Base-by-base conservation (phyloP, 2,329 filamentous ascomycete genomes). In the Fusarium clavum region DNA sequence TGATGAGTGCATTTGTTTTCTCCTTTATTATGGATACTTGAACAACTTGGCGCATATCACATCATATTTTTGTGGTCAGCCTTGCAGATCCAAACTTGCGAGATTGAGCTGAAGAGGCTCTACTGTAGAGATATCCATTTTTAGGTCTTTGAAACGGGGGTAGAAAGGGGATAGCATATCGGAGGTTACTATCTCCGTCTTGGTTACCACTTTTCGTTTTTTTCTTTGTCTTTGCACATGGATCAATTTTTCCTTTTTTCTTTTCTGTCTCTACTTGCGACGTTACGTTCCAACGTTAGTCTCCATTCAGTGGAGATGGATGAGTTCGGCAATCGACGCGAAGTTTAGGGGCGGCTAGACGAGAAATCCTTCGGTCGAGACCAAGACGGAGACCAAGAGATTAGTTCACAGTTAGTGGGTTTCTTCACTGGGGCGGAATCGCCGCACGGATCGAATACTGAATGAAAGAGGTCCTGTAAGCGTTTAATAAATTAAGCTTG, bases 321-420 rank as follows among this genome's bases (percentile, higher is more conserved):
- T 44, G 20, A 57, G 61, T 54, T 66, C 63, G 63, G 61, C 48
- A 61, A 66, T 66, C 61, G 61, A 66, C 38, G 61, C 61, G 47
- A 61, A 25, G 12, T 29, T 32, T 34, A 44, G 29, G 34, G 18
- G 27, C 24, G 43, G 32, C 13, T 52, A 52, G 32, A 52, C 18
- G 18, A 38, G 34, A 30, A 64, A 64, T 48, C 40, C 18, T 22
- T 22, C 22, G 30, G 43, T 49, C 48, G 32, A 63, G 61, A 40
- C 51, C 49, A 38, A 38, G 34, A 38, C 34, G 18, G 18, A n/a
- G 47, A 24, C 29, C 24, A 18, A 32, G 13, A 46, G 18, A 25
- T 24, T 41, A 27, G 14, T 13, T n/a, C 16, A 25, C 16, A 46
- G 58, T 63, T 29, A 52, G 56, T 61, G 58, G 58, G n/a, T 30